Percentiles rank a stretch among this genome's conserved stretches.
These are phyloP conservation scores for Spathaspora passalidarum DNA, from an alignment of 805 yeast species.

Conservation along the genomic window DNA sequence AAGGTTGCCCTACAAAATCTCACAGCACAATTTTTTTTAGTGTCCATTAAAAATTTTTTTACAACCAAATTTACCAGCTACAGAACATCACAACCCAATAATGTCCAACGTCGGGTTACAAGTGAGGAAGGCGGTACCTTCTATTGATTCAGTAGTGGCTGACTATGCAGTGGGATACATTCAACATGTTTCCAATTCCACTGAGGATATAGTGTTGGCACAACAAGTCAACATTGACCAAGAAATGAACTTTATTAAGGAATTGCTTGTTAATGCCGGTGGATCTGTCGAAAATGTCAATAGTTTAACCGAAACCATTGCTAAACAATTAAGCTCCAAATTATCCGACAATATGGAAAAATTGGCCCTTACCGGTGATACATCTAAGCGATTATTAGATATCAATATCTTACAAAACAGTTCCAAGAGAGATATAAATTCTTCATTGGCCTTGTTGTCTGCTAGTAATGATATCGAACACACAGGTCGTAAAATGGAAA, in stretches of 20 bases:
- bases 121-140: constrained; percentile 82
- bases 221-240: constrained; percentile 62
- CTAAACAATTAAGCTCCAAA: constrained; percentile 50
- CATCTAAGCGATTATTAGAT: constrained; percentile 82
- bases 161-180: constrained; percentile 93
- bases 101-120: constrained; percentile 49
- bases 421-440: constrained; percentile 66
- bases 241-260: constrained; percentile 68
- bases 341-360: constrained; percentile 68
- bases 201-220: constrained; percentile 79
- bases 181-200: constrained; percentile 71
- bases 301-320: constrained; percentile 43
- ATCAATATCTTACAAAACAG: constrained; percentile 61
- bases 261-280: constrained; percentile 77
- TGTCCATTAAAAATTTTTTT: neutral
- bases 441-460: constrained; percentile 73
- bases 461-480: constrained; percentile 86
- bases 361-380: constrained; percentile 76
- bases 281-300: constrained; percentile 60
- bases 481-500: constrained; percentile 86
- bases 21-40: neutral
- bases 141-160: constrained; percentile 80
- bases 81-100: neutral
- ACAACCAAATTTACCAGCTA: neutral
- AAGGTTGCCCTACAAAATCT: too few species aligned